A percentile compares a stretch with the other conserved stretches of the same genome.
phyloP scores from a whole-genome alignment of 305 asterid species.

The Euphrasia arctica region DNA sequence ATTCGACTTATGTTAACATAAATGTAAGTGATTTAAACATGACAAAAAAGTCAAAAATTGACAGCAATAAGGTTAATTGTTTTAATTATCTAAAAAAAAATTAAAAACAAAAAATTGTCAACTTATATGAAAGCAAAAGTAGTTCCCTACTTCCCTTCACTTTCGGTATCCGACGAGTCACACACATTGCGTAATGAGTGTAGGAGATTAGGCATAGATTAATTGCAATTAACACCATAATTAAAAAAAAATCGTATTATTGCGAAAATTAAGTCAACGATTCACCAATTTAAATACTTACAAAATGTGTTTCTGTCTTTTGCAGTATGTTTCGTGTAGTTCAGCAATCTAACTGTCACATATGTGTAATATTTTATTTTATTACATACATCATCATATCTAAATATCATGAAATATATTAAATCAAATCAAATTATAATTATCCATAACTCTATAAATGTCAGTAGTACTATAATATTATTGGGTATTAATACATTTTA shows the following conservation, averaged over 20 bases:
- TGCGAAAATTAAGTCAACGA: conserved; percentile 19
- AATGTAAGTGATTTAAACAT: neutral
- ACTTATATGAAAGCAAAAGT: no score
- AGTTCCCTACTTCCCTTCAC: neutral
- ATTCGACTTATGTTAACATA: neutral
- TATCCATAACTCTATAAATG: no score
- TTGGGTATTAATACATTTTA: no score
- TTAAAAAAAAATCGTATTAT: conserved; percentile 13
- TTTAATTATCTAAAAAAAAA: neutral
- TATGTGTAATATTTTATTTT: neutral
- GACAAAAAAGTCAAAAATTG: neutral
- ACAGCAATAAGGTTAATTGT: neutral
- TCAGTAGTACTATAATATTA: no score
- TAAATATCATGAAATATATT: no score
- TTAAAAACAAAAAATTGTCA: neutral
- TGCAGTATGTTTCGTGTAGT: neutral
- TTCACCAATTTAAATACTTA: neutral
- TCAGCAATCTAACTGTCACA: neutral
- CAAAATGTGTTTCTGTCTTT: conserved; percentile 3
- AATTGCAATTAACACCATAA: neutral
- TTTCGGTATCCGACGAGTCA: conserved; percentile 10
- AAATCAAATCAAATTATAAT: no score
- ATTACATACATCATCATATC: neutral
- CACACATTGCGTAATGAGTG: neutral
- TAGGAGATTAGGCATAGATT: neutral